These are phyloP conservation scores for Sesbania bispinosa DNA, from an alignment of 306 rosid genomes.

Conservation along the genomic window DNA sequence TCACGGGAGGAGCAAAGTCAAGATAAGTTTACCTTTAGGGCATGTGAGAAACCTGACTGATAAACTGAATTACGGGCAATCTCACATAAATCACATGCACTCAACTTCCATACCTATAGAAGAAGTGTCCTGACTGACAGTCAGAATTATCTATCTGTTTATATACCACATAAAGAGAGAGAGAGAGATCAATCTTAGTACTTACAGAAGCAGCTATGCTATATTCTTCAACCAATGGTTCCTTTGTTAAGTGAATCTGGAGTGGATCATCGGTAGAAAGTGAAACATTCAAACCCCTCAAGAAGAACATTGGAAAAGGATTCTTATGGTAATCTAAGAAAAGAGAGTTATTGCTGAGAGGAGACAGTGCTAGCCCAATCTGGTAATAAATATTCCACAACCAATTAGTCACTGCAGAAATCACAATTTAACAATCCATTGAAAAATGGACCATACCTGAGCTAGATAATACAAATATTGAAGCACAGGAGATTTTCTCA, in stretches of 20 bases:
- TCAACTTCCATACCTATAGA: constrained; percentile 82
- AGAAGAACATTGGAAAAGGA: constrained; percentile 82
- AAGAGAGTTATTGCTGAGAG: constrained; percentile 83
- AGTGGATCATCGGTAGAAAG: constrained; percentile 82
- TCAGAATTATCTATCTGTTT: too few relatives aligned
- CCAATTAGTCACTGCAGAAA: too few relatives aligned
- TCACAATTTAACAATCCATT: too few relatives aligned
- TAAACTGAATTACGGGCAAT: constrained; percentile 87
- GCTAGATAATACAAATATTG: constrained; percentile 84
- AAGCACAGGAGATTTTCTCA: constrained; percentile 78
- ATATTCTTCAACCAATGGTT: constrained; percentile 49
- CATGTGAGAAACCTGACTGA: constrained; percentile 88
- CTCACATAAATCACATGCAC: constrained; percentile 83
- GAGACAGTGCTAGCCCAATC: constrained; percentile 81
- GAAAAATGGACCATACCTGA: constrained; percentile 59
- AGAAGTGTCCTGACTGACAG: too few relatives aligned
- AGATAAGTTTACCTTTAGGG: constrained; percentile 58
- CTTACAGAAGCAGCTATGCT: constrained; percentile 55
- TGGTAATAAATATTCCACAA: constrained; percentile 16
- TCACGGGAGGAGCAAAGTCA: neutral
- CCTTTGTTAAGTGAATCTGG: constrained; percentile 53
- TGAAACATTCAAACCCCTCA: constrained; percentile 78
- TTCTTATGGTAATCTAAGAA: constrained; percentile 83
- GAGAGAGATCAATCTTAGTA: too few relatives aligned
- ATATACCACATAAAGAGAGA: too few relatives aligned